Evolutionary conservation across 2,329 filamentous ascomycete species (phyloP).

Genomic region (Xylariales sp.): DNA sequence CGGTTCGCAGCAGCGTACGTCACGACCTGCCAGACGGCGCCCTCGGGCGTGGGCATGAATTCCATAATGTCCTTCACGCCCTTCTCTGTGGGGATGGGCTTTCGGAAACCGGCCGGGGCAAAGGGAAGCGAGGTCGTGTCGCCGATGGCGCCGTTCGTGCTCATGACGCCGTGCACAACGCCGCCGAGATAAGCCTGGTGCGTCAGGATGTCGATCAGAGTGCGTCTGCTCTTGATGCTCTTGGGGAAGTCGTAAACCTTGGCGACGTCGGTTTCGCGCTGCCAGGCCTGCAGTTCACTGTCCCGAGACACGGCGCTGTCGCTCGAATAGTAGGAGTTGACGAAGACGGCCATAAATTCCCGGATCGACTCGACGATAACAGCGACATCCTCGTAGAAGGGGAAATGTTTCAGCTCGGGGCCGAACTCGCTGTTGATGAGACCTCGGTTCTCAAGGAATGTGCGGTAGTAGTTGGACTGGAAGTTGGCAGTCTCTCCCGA

Average conservation of each 20-base stretch:
- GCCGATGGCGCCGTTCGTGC: constrained; percentile 55
- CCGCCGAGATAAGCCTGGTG: constrained; percentile 54
- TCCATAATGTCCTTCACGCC: constrained; percentile 51
- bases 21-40: constrained; percentile 52
- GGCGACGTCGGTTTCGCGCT: constrained; percentile 55
- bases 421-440: constrained; percentile 53
- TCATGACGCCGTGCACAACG: constrained; percentile 56
- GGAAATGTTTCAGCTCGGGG: constrained; percentile 55
- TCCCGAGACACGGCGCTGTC: constrained; percentile 52
- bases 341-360: constrained; percentile 55
- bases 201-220: constrained; percentile 56
- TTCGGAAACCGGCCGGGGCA: constrained; percentile 56
- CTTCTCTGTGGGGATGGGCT: constrained; percentile 54
- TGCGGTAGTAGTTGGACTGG: constrained; percentile 36
- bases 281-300: constrained; percentile 58
- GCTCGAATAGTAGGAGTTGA: constrained; percentile 58
- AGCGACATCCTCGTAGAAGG: constrained; percentile 58
- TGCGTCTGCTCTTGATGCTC: constrained; percentile 40
- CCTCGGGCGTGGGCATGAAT: constrained; percentile 51
- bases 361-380: constrained; percentile 53
- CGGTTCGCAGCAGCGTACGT: constrained; percentile 56
- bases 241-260: constrained; percentile 57
- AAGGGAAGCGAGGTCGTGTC: constrained; percentile 55
- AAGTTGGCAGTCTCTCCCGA: constrained; percentile 34
- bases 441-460: constrained; percentile 49